Evolutionary conservation across 441 rosid species (phyloP).

Genomic region (Eutrema salsugineum): DNA sequence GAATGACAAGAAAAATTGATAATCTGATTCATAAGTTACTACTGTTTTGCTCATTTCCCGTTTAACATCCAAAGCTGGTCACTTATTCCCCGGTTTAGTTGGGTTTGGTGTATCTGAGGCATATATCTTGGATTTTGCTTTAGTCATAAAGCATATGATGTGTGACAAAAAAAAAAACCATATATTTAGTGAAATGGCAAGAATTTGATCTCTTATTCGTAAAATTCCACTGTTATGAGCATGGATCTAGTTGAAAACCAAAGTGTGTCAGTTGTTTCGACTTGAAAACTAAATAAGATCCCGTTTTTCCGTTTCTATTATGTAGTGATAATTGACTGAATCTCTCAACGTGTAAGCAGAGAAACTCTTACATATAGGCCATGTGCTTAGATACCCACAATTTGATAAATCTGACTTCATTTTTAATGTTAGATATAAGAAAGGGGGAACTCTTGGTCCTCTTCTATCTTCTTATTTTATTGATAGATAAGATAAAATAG

Average conservation of each 20-base stretch:
- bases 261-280: neutral
- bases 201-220: neutral
- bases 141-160: neutral
- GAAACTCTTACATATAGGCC: neutral
- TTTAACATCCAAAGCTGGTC: neutral
- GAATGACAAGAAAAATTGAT: too few species aligned
- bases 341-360: slow-evolving; percentile 8
- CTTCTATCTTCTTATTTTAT: neutral
- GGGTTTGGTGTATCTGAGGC: neutral
- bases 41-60: neutral
- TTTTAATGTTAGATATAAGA: neutral
- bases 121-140: neutral
- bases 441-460: slow-evolving; percentile 20
- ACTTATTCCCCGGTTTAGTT: neutral
- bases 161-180: neutral
- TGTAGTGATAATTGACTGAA: neutral
- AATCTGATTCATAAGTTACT: neutral
- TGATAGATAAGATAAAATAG: neutral
- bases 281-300: neutral
- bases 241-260: neutral
- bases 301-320: neutral
- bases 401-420: neutral
- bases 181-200: neutral
- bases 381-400: slow-evolving; percentile 20
- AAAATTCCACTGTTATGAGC: neutral